Percentiles rank a stretch among this genome's conserved stretches.
These are phyloP conservation scores for Chlorella sp. DNA, from an alignment of 139 green algal species.

Conservation along the genomic window DNA sequence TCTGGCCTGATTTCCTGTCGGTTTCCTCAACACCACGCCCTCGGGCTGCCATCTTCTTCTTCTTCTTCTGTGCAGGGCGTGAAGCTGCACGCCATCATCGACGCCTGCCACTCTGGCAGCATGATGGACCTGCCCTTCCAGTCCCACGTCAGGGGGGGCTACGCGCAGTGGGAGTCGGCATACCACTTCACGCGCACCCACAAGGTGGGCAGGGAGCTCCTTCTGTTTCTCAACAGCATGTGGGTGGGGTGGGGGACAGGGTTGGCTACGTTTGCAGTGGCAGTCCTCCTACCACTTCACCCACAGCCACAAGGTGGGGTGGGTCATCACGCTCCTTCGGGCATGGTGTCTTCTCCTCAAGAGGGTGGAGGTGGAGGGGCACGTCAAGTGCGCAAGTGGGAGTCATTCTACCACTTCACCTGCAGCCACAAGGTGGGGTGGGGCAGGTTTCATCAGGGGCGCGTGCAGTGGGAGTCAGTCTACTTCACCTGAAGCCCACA, in stretches of 20 bases:
- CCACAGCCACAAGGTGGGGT: too few relatives aligned
- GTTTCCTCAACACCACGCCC: not conserved
- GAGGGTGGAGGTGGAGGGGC: too few relatives aligned
- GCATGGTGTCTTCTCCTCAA: too few relatives aligned
- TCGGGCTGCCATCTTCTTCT: too few relatives aligned
- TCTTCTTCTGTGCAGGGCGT: conserved; percentile 58
- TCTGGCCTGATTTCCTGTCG: too few relatives aligned
- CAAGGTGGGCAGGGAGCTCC: conserved; percentile 8
- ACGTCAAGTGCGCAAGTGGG: too few relatives aligned
- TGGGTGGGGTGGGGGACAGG: not conserved
- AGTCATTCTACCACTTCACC: not conserved
- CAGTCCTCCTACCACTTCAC: not conserved
- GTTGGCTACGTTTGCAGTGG: not conserved
- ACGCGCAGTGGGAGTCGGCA: conserved; percentile 65
- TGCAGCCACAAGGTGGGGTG: too few relatives aligned
- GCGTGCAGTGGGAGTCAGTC: too few relatives aligned
- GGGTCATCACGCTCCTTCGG: too few relatives aligned
- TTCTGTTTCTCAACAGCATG: not conserved
- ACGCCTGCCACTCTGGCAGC: conserved; percentile 81
- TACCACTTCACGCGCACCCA: conserved; percentile 37
- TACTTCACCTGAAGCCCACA: too few relatives aligned
- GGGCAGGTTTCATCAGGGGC: too few relatives aligned
- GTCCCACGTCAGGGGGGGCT: conserved; percentile 41
- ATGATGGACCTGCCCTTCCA: conserved; percentile 77
- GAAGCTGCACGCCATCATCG: conserved; percentile 80